Conservation (phyloP, 768 basidiomycete species). For the Paxillus ammoniavirescens region DNA sequence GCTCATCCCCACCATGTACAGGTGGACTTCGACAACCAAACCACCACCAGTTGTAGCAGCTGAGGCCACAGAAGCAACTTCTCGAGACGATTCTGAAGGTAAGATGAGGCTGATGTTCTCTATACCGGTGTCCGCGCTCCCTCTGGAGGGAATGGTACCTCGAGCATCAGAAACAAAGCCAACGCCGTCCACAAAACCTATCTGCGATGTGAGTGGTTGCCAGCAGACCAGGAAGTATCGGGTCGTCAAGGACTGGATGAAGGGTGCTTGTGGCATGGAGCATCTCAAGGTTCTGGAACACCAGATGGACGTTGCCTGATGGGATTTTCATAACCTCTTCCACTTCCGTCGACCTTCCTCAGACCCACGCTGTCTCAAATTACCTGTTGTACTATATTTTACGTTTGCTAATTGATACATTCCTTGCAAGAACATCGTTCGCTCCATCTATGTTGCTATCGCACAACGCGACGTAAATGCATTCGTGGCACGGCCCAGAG, state of each 20-base stretch:
- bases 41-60: constrained; percentile 1
- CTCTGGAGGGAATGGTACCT: constrained; percentile 9
- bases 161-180: constrained; percentile 13
- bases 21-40: constrained; percentile 67
- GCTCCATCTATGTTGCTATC: too few relatives aligned
- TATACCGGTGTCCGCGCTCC: constrained; percentile 41
- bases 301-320: constrained; percentile 8
- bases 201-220: constrained; percentile 63
- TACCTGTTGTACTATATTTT: too few relatives aligned
- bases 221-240: constrained; percentile 57
- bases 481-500: too few relatives aligned
- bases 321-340: too few relatives aligned
- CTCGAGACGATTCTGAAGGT: constrained; percentile 4
- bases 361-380: too few relatives aligned
- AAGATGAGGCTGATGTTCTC: constrained; percentile 52
- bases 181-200: constrained; percentile 9
- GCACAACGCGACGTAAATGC: too few relatives aligned
- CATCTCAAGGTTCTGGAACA: constrained; percentile 59
- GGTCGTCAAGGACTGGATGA: constrained; percentile 58
- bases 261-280: constrained; percentile 60
- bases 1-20: constrained; percentile 55
- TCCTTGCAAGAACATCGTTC: too few relatives aligned
- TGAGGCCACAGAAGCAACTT: constrained; percentile 2
- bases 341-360: too few relatives aligned
- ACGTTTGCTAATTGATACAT: too few relatives aligned